Evolutionary conservation across 1,284 basidiomycete genomes (phyloP), one percentile per base, ranked within the genome.

Genomic region (Stygiomarasmius scandens): DNA sequence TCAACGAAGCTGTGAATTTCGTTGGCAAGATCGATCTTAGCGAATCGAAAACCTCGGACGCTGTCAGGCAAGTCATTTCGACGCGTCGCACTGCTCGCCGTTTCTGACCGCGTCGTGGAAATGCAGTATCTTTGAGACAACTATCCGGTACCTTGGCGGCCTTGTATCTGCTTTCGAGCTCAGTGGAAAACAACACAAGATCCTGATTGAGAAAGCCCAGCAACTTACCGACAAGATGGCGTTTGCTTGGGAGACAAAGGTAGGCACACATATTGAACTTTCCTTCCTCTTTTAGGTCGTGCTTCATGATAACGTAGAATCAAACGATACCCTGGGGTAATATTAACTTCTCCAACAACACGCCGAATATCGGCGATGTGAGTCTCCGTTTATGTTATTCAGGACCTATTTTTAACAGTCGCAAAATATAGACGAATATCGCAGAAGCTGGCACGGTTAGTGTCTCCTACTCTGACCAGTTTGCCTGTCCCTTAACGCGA

Each of bases 111-210:
- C n/a, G n/a, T n/a, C n/a, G n/a, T n/a, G n/a, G n/a, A n/a, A 55
- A 38, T 34, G 14, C 58, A 83, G 85, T 38, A 70, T 89, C 6
- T 92, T 92, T 66, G 91, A 93, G 73, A 90, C 87, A 1, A 86
- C 83, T 0, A 93, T 93, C 58, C 86, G 91, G 16, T 92, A 76
- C 79, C 66, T 83, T 3, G 81, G 71, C 1, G 78, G 78, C 0
- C 66, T 81, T 22, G 65, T 93, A 16, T 85, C 85, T 24, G 85
- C 90, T 0, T 91, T 89, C 68, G 89, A 93, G 66, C 78, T 93
- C 22, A 86, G 83, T 29, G 86, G 83, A 8, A 69, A 83, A 66
- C 64, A 80, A 44, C 67, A 78, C 52, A 66, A 69, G 1, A 65
- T 74, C 6, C 69, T 86, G 43, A 70, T 86, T 4, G 68, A 80